Evolutionary conservation across 1,284 basidiomycete species (phyloP), one percentile per base, ranked within the genome.

Genomic region (Heterobasidion parviporum): DNA sequence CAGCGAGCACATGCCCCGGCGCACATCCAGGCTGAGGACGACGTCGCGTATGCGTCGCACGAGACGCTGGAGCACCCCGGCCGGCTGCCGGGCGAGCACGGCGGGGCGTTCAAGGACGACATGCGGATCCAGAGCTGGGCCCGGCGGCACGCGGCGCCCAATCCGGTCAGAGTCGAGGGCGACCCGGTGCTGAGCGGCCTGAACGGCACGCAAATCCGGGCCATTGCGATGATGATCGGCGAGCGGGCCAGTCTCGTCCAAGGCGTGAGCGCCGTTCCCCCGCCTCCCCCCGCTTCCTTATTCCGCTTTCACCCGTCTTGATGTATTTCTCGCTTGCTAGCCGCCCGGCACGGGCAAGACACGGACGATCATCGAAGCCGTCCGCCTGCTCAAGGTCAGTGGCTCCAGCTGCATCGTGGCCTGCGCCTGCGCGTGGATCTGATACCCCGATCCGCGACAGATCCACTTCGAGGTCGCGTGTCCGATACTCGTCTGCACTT

Each of bases 341-440:
- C 94, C 94, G 20, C 94, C 94, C 6, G 94, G 94, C n/a, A 98
- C 94, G 0, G 93, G 94, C 50, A 98, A 98, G 72, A 96, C 94
- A 1, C 86, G 88, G 64, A 96, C 94, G 0, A 93, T 98, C 52
- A 86, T 95, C 35, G 87, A 94, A 65, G 78, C 91, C 1, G 79
- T 94, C 62, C 82, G 82, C 61, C 70, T 98, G 33, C 81, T 98
- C 61, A 97, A 97, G 77, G 80, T 83, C 36, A 50, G 69, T 59
- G 14, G 12, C 53, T 51, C 20, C n/a, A 20, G 14, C 50, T 41
- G 10, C 50, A 8, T 18, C 38, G 38, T 41, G 26, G 26, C 26
- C 26, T 26, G 26, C 26, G 26, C 26, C 26, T 26, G 38, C 38
- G 38, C n/a, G 38, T n/a, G 38, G 38, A 41, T 41, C 38, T 41